Evolutionary conservation across 2,329 filamentous ascomycete genomes (phyloP).

Genomic region (Metarhizium guizhouense): DNA sequence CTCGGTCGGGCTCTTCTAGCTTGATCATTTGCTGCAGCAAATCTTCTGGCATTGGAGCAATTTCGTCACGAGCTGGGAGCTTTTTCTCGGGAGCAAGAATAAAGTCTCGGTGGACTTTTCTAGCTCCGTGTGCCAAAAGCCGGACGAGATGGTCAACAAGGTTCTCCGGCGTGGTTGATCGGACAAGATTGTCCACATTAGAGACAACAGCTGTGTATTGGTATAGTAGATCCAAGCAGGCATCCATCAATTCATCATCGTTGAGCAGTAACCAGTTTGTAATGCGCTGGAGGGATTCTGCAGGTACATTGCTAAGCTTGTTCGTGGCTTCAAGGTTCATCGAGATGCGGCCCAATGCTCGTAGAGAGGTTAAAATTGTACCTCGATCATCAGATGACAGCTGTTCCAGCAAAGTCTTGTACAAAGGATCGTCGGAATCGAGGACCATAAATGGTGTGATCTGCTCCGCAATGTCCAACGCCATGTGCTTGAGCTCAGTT

Average conservation of each 20-base stretch:
- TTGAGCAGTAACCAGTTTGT: constrained; percentile 69
- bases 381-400: constrained; percentile 68
- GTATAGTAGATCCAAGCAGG: constrained; percentile 88
- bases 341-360: constrained; percentile 76
- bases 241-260: constrained; percentile 83
- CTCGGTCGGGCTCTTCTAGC: constrained; percentile 77
- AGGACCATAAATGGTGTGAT: constrained; percentile 74
- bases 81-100: constrained; percentile 49
- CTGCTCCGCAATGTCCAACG: constrained; percentile 85
- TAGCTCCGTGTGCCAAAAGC: constrained; percentile 67
- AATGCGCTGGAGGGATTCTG: constrained; percentile 55
- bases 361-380: constrained; percentile 68
- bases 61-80: constrained; percentile 47
- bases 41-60: constrained; percentile 62
- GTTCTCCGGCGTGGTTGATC: constrained; percentile 51
- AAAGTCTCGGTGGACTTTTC: constrained; percentile 50
- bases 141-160: constrained; percentile 73
- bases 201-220: constrained; percentile 82
- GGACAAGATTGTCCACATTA: constrained; percentile 69
- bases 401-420: constrained; percentile 60
- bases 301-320: constrained; percentile 62
- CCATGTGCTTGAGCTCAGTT: constrained; percentile 82
- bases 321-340: constrained; percentile 79
- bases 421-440: constrained; percentile 66
- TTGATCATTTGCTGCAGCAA: constrained; percentile 65